These are phyloP conservation scores for Salix viminalis DNA, from an alignment of 345 rosid genomes.

Conservation along the genomic window DNA sequence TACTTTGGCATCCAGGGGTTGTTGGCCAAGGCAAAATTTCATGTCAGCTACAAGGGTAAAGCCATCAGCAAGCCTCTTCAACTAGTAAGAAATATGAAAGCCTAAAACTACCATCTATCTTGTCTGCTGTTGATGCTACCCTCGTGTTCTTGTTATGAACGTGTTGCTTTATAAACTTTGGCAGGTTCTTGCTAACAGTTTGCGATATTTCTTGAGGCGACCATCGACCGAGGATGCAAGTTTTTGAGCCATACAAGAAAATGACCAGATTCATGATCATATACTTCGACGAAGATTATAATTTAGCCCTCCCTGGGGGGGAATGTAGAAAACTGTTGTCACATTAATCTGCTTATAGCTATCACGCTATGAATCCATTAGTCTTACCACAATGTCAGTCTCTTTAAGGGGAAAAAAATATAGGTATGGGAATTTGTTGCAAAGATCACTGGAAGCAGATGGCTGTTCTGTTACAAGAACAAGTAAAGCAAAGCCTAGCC, in stretches of 20 bases:
- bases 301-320: neutral
- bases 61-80: slow-evolving; percentile 88
- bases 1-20: slow-evolving; percentile 48
- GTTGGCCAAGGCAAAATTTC: slow-evolving; percentile 94
- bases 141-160: neutral
- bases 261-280: neutral
- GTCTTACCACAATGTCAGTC: neutral
- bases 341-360: neutral
- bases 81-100: slow-evolving; percentile 46
- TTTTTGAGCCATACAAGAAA: slow-evolving; percentile 41
- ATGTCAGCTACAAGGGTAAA: slow-evolving; percentile 80
- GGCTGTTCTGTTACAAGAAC: neutral
- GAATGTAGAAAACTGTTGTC: neutral
- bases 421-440: neutral
- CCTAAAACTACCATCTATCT: neutral
- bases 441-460: neutral
- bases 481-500: neutral
- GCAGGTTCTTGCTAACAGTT: slow-evolving; percentile 73
- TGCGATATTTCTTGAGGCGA: slow-evolving; percentile 75
- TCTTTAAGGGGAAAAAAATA: neutral
- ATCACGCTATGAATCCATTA: neutral
- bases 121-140: neutral
- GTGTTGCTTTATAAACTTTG: slow-evolving; percentile 6
- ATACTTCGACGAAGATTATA: neutral
- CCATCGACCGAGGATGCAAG: slow-evolving; percentile 73